phyloP scores from a whole-genome alignment of 805 yeast species.

The Alloascoidea hylecoeti region DNA sequence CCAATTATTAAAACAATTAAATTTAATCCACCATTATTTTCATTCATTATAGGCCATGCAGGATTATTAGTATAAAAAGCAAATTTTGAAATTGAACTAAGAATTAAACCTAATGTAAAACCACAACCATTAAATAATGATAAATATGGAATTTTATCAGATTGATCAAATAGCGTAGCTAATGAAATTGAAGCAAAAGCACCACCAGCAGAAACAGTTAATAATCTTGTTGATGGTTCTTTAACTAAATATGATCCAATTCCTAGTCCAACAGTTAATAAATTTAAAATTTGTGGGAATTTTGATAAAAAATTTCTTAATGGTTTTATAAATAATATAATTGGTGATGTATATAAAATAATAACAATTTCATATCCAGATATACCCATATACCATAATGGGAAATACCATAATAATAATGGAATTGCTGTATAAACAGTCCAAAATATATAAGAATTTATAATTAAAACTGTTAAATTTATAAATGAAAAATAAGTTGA shows the following conservation, averaged over 20 bases:
- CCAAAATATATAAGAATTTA: conserved; percentile 78
- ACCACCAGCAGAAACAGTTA: conserved; percentile 52
- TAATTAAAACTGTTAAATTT: conserved; percentile 17
- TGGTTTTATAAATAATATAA: conserved; percentile 34
- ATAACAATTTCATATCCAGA: conserved; percentile 83
- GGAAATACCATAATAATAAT: conserved; percentile 91
- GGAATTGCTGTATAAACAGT: conserved; percentile 68
- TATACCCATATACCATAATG: conserved; percentile 95
- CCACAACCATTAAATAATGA: conserved; percentile 33
- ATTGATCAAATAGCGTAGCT: conserved; percentile 32
- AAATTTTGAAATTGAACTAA: conserved; percentile 64
- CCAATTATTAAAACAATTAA: conserved; percentile 54
- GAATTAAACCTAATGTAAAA: conserved; percentile 55
- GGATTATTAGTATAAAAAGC: conserved; percentile 81
- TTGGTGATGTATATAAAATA: conserved; percentile 41
- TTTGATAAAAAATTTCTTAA: conserved; percentile 22
- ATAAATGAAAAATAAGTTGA: background rate
- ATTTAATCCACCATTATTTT: conserved; percentile 78
- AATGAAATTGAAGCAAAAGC: conserved; percentile 48
- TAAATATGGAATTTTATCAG: conserved; percentile 15
- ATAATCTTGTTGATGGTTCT: conserved; percentile 57
- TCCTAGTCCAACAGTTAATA: conserved; percentile 44
- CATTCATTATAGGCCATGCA: conserved; percentile 89
- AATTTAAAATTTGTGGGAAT: conserved; percentile 35
- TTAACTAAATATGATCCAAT: conserved; percentile 61